Conservation (phyloP, 2,329 filamentous ascomycete genomes). For the Pseudopyricularia javanii region DNA sequence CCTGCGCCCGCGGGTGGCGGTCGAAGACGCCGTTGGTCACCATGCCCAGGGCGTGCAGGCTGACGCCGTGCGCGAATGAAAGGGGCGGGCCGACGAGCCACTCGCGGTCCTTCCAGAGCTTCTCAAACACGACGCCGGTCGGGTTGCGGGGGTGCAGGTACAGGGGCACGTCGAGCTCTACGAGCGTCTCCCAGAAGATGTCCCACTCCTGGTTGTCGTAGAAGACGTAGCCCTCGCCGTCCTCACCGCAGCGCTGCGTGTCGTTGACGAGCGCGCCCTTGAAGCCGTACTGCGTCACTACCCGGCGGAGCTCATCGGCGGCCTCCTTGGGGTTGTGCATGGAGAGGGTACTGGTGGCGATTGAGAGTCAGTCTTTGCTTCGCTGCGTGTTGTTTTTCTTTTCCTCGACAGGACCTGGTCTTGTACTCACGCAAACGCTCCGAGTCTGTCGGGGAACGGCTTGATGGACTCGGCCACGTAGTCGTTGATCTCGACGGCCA, state of each 20-base stretch:
- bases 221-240: constrained; percentile 29
- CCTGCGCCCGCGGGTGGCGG: constrained; percentile 21
- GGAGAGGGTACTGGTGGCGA: constrained; percentile 10
- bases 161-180: constrained; percentile 49
- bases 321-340: constrained; percentile 19
- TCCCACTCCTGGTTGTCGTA: constrained; percentile 51
- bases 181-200: constrained; percentile 45
- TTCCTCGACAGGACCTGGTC: neutral
- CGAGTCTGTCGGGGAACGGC: constrained; percentile 17
- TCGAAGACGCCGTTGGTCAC: constrained; percentile 20
- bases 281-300: constrained; percentile 18
- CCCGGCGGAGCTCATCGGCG: constrained; percentile 15
- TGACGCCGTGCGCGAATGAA: constrained; percentile 16
- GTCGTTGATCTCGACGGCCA: constrained; percentile 18
- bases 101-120: constrained; percentile 11
- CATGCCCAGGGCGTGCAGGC: constrained; percentile 21
- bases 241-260: constrained; percentile 13
- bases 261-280: constrained; percentile 21
- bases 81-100: constrained; percentile 10
- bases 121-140: constrained; percentile 26
- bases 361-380: neutral
- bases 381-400: neutral
- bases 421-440: constrained; percentile 3
- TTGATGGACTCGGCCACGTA: constrained; percentile 14
- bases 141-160: constrained; percentile 52